Conservation (phyloP, 345 rosid genomes). For the Salix suchowensis region DNA sequence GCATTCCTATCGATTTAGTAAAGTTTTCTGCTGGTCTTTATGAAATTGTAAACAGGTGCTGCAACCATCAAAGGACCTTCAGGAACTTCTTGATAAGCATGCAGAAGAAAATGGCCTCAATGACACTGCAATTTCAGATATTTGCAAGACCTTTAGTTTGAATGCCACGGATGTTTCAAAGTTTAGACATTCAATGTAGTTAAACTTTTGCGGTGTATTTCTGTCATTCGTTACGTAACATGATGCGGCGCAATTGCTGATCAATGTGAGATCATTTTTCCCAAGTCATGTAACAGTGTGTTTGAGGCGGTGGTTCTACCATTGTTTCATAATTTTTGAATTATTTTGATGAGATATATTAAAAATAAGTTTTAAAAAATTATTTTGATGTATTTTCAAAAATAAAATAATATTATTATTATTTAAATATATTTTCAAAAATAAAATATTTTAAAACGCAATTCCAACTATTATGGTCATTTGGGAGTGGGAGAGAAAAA, state of each 20-base stretch:
- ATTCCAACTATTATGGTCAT: no score
- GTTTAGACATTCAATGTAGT: conserved; percentile 43
- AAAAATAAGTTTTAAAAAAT: no score
- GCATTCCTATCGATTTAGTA: background rate
- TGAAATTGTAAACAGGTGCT: conserved; percentile 38
- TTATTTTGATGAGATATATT: no score
- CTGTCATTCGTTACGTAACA: conserved; percentile 6
- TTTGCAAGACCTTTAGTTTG: conserved; percentile 56
- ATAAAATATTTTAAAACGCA: no score
- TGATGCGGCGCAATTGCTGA: background rate
- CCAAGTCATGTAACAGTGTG: background rate
- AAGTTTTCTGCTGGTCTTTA: background rate
- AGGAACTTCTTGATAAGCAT: conserved; percentile 28
- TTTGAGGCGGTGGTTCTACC: no score
- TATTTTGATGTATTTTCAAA: no score
- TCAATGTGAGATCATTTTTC: background rate
- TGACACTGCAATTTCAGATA: conserved; percentile 36
- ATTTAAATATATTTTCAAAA: no score
- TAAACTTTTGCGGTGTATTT: background rate
- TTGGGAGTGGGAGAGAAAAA: no score
- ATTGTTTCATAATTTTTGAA: no score
- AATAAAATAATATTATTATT: no score
- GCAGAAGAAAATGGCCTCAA: conserved; percentile 40
- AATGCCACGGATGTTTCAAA: conserved; percentile 53
- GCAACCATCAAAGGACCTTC: conserved; percentile 65